Percentiles rank a stretch among this genome's conserved stretches.
Evolutionary conservation across 2,329 filamentous ascomycete genomes (phyloP).

Genomic region (Ophiostoma tasmaniense): DNA sequence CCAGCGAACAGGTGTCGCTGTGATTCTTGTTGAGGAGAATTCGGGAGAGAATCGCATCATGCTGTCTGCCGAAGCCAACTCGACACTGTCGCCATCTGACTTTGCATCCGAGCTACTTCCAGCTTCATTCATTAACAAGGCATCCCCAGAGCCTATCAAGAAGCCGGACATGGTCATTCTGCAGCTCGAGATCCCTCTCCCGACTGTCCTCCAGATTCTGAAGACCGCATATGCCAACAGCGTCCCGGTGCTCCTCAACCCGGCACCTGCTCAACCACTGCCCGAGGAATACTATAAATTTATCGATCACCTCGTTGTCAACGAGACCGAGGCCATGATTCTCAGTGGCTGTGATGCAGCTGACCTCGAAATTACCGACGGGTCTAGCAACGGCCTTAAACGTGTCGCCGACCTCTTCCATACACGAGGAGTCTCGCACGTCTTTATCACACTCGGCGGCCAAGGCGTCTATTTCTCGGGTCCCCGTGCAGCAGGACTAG

Average conservation of each 20-base stretch:
- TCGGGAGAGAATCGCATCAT: constrained; percentile 71
- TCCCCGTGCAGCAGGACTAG: constrained; percentile 34
- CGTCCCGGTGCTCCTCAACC: constrained; percentile 59
- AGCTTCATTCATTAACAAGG: constrained; percentile 22
- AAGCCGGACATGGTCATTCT: constrained; percentile 45
- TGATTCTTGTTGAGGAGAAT: constrained; percentile 66
- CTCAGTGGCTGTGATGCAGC: constrained; percentile 38
- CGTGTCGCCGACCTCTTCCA: constrained; percentile 47
- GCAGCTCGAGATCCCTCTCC: constrained; percentile 51
- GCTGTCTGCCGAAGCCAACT: constrained; percentile 63
- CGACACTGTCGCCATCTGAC: constrained; percentile 29
- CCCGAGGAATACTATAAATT: constrained; percentile 22
- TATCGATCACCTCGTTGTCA: constrained; percentile 61
- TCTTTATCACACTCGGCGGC: constrained; percentile 77
- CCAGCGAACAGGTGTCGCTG: constrained; percentile 60
- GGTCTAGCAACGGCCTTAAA: constrained; percentile 27
- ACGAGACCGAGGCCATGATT: constrained; percentile 63
- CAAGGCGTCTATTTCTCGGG: constrained; percentile 64
- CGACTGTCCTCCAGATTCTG: constrained; percentile 43
- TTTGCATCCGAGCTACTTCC: neutral
- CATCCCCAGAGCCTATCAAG: constrained; percentile 28
- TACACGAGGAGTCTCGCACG: constrained; percentile 57
- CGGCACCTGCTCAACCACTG: constrained; percentile 56
- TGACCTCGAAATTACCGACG: constrained; percentile 29
- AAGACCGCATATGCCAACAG: constrained; percentile 30